These are phyloP conservation scores for Beauveria sp. DNA, from an alignment of 2,329 filamentous ascomycete genomes.

Conservation along the genomic window DNA sequence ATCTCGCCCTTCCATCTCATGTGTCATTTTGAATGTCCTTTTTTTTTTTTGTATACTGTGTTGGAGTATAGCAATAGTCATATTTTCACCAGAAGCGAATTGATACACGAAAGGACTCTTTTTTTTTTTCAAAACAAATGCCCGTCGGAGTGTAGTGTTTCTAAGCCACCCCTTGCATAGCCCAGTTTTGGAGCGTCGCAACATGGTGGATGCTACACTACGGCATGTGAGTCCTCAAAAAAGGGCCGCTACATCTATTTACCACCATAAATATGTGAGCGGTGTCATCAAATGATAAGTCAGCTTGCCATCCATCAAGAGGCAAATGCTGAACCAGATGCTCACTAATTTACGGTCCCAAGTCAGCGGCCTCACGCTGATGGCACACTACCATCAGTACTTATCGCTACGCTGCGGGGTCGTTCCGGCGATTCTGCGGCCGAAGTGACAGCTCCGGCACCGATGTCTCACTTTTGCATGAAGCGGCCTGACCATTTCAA, in stretches of 20 bases:
- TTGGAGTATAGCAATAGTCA: background rate
- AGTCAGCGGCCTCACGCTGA: background rate
- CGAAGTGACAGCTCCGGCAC: background rate
- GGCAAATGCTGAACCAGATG: too few relatives aligned
- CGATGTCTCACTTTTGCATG: background rate
- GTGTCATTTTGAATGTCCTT: background rate
- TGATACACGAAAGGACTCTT: background rate
- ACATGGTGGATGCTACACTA: background rate
- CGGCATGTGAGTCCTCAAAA: too few relatives aligned
- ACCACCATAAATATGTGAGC: too few relatives aligned
- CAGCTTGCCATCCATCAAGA: too few relatives aligned
- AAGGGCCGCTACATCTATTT: too few relatives aligned
- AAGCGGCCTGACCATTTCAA: background rate
- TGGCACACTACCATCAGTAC: too few relatives aligned
- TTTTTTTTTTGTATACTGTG: background rate
- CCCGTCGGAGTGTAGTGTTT: background rate
- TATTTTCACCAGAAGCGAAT: background rate
- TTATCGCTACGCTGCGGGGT: background rate
- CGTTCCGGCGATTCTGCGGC: background rate
- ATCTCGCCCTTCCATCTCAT: background rate
- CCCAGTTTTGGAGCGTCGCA: background rate
- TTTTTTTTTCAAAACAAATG: background rate
- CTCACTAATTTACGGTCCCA: background rate
- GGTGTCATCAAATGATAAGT: too few relatives aligned
- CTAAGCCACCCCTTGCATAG: background rate